phyloP scores from a whole-genome alignment of 352 stramenopile genomes.

The Pythium myriotylum region DNA sequence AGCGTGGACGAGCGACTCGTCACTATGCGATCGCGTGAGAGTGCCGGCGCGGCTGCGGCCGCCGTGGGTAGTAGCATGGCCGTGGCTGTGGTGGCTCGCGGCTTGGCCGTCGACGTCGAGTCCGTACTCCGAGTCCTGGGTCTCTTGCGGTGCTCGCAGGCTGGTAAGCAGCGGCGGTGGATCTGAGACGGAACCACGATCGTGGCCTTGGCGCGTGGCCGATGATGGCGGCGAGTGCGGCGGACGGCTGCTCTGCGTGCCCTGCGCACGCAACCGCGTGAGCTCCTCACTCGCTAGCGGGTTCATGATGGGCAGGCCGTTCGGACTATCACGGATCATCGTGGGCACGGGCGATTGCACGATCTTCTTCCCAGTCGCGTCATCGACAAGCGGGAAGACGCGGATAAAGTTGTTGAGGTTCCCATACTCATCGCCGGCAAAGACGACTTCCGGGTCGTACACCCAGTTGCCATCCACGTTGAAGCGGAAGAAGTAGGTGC shows the following conservation, averaged over 20 bases:
- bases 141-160: constrained; percentile 53
- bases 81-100: constrained; percentile 24
- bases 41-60: constrained; percentile 51
- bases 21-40: constrained; percentile 72
- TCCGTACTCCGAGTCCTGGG: constrained; percentile 69
- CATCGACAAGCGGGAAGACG: constrained; percentile 35
- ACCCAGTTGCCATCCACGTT: constrained; percentile 81
- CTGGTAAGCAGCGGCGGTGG: constrained; percentile 36
- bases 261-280: constrained; percentile 61
- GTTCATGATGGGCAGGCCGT: constrained; percentile 75
- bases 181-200: constrained; percentile 30
- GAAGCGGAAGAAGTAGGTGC: constrained; percentile 81
- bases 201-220: background rate
- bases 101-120: constrained; percentile 50
- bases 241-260: constrained; percentile 32
- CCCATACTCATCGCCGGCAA: constrained; percentile 82
- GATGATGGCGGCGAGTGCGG: constrained; percentile 24
- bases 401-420: constrained; percentile 90
- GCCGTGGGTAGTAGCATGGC: constrained; percentile 11
- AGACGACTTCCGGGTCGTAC: constrained; percentile 83
- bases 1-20: constrained; percentile 53
- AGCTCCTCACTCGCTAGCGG: constrained; percentile 63
- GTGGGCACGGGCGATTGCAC: constrained; percentile 65
- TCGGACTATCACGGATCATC: constrained; percentile 61
- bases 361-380: constrained; percentile 36